phyloP scores from a whole-genome alignment of 495 filamentous ascomycete genomes.

The Lasiosphaeris hirsuta region DNA sequence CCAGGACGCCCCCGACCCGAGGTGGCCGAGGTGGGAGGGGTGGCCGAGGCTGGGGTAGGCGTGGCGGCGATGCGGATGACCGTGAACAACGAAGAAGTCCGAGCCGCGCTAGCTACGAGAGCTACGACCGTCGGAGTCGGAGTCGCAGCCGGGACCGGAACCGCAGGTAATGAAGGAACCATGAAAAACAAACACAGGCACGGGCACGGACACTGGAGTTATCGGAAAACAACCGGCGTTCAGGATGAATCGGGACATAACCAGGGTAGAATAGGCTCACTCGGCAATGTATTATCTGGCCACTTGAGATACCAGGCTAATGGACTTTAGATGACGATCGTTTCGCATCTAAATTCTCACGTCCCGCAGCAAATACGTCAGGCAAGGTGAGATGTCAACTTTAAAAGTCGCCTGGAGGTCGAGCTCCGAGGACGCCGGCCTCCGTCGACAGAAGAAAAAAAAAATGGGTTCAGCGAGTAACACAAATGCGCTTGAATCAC shows the following conservation, averaged over 20 bases:
- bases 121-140: conserved; percentile 28
- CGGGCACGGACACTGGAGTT: not conserved
- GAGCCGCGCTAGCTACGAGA: conserved; percentile 60
- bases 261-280: not conserved
- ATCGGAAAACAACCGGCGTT: conserved; percentile 4
- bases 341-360: not conserved
- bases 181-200: not conserved
- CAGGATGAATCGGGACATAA: not conserved
- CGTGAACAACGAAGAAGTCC: conserved; percentile 53
- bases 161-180: conserved; percentile 17
- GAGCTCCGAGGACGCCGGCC: no score
- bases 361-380: not conserved
- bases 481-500: no score
- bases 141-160: conserved; percentile 25
- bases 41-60: conserved; percentile 36
- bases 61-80: conserved; percentile 38
- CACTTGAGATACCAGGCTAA: conserved; percentile 14
- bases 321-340: conserved; percentile 14
- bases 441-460: no score
- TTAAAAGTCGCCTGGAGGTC: no score
- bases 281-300: conserved; percentile 12
- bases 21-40: conserved; percentile 42
- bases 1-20: conserved; percentile 40
- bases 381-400: not conserved
- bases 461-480: no score